Evolutionary conservation across 306 rosid genomes (phyloP), one percentile per base, ranked within the genome.

Genomic region (Mimosa pudica): DNA sequence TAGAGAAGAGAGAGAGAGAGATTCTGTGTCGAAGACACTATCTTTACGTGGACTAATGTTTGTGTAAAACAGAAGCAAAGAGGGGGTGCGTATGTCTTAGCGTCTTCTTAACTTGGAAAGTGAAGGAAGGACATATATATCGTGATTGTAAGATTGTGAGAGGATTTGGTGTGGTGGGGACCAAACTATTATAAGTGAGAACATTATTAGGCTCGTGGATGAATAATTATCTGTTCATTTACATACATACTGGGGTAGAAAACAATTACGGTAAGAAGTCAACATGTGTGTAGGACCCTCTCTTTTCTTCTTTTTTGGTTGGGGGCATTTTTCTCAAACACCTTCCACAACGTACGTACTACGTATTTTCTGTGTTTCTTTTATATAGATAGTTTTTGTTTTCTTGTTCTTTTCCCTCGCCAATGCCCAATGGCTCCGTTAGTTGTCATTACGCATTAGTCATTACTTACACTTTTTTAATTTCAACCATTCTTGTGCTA

Each of bases 51-150:
- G 58, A 46, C 20, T 4, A 44, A 45, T 45, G 74, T 70, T 70
- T 79, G 88, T 90, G 85, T 70, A 70, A 87, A 88, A 82, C 91
- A 54, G 82, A 89, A 90, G 90, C 88, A 41, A 86, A 71, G 32
- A 63, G 76, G 63, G 87, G 85, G 82, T 65, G 82, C 73, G 41
- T 38, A 36, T 68, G 92, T 82, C 85, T 85, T 81, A 87, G 47
- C 16, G 74, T 46, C 58, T 7, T 6, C 1, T 2, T 93, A 84
- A 86, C 96, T 86, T 82, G 85, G 84, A 81, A 87, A 81, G 77
- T 51, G 82, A 77, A n/a, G 64, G 71, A 63, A 68, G 82, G 84
- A 69, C 74, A 79, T 16, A 4, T 13, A 79, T 16, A 4, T 13
- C 49, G 65, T 35, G 64, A 30, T 70, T 47, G 49, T 45, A 78